Base-by-base conservation (phyloP, 192 early-diverging fungal genomes). In the Backusella psychrophila region DNA sequence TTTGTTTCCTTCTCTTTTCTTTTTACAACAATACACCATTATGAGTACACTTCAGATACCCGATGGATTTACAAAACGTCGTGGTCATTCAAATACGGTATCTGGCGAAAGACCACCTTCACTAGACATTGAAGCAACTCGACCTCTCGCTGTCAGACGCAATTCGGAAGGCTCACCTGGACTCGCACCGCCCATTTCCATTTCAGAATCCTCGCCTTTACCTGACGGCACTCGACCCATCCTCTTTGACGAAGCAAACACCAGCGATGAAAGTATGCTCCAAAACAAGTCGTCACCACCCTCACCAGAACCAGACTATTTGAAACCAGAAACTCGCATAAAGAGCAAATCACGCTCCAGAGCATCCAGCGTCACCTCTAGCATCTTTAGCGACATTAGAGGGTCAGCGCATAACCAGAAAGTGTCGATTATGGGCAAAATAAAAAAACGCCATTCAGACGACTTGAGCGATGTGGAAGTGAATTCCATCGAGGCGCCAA, bases 141-240 rank as follows among this genome's bases (percentile, higher is more conserved):
- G 42, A 42, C 69, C 80, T 12, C 34, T 56, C 6, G 19, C 23
- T 23, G 53, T 56, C n/a, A 41, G 80, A 34, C 44, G 80, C 29
- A 81, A 81, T 52, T 81, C 80, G 5, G 80, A 81, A 29, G 80
- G 80, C 15, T 74, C 80, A 9, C 68, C 73, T 29, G 26, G 68
- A 8, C 35, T 72, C 29, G 56, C 56, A 63, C 42, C 71, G 41
- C 42, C 59, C 35, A 76, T 26, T 44, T 56, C 69, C 26, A 3
- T 69, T 14, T 66, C 42, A 19, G 71, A 68, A 38, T 44, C 66
- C 56, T 31, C 42, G 56, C 76, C 41, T 14, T 17, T 38, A 0
- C 71, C 49, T 15, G 69, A 77, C 23, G 56, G 21, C 11, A 6
- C 11, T 35, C 39, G 38, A 19, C 19, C 19, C 34, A 65, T 49